phyloP scores from a whole-genome alignment of 768 basidiomycete species.

The Agrocybe praecox region DNA sequence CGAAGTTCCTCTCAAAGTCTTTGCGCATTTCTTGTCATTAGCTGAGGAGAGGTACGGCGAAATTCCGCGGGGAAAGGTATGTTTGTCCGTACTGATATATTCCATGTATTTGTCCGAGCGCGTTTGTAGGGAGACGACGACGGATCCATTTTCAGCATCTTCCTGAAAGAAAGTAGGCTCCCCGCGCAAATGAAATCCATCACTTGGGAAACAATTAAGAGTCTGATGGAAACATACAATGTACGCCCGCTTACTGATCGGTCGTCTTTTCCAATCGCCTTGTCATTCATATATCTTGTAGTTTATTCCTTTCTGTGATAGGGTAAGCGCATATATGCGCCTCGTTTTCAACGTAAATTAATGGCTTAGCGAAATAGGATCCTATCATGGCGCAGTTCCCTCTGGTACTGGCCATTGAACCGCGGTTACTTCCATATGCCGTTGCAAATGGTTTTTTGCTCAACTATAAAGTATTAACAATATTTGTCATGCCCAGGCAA shows the following conservation, averaged over 20 bases:
- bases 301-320: conserved; percentile 80
- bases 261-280: conserved; percentile 4
- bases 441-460: conserved; percentile 75
- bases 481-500: background rate
- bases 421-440: conserved; percentile 71
- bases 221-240: conserved; percentile 71
- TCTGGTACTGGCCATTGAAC: conserved; percentile 76
- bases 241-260: conserved; percentile 37
- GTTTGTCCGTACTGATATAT: conserved; percentile 9
- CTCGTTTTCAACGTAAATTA: conserved; percentile 10
- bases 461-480: conserved; percentile 64
- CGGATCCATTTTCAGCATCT: conserved; percentile 61
- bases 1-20: conserved; percentile 59
- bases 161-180: conserved; percentile 71
- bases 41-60: conserved; percentile 62
- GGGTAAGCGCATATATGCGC: conserved; percentile 40
- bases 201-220: conserved; percentile 65
- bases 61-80: conserved; percentile 63
- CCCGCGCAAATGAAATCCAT: conserved; percentile 60
- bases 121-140: conserved; percentile 66
- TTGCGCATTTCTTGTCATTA: conserved; percentile 63
- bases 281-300: conserved; percentile 28
- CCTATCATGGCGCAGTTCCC: conserved; percentile 80
- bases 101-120: conserved; percentile 7
- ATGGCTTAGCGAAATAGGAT: conserved; percentile 45